Base-by-base conservation (phyloP, 116 monocot species). In the Cymodocea nodosa region DNA sequence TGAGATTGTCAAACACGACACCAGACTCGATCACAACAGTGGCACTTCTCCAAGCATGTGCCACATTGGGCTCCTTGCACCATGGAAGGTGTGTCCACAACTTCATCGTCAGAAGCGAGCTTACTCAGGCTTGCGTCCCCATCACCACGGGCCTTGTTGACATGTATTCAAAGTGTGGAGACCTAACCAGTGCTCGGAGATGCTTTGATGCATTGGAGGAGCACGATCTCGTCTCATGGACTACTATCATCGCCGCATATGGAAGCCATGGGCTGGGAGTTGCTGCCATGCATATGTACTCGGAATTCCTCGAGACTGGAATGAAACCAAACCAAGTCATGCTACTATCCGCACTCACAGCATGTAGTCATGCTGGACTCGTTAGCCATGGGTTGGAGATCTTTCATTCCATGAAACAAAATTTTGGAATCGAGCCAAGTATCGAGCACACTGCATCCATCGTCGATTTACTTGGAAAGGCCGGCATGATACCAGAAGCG, bases 151-250 rank as follows among this genome's bases (percentile, higher is more conserved):
- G 86, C 16, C 37, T 86, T 22, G 64, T 90, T 8, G 86, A 90
- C 58, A 86, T 90, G 90, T 85, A 90, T 35, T 57, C 79, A 10
- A 90, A 90, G 70, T 83, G 85, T 36, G 90, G 90, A 6, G 73
- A 83, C 63, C 52, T 90, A 3, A 23, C 37, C 10, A 58, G 44
- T 25, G 83, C 90, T 17, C 60, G 12, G 12, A 80, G 50, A 25
- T 83, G 81, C 63, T 86, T 90, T 51, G 39, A 67, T 67, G 15
- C 37, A 56, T 78, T 81, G 70, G 35, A 60, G 13, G 73, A 79
- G 15, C 65, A 77, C 16, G 86, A 90, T 64, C 14, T 83, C 56
- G 73, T 90, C 0, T 76, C 80, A 6, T 90, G 90, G 90, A 66
- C 77, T 37, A 77, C 65, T 1, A 75, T 87, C 18, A 80, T 87